A percentile compares a stretch with the other conserved stretches of the same genome.
phyloP scores from a whole-genome alignment of 2,329 filamentous ascomycete species.

The Sarocladium kiliense region DNA sequence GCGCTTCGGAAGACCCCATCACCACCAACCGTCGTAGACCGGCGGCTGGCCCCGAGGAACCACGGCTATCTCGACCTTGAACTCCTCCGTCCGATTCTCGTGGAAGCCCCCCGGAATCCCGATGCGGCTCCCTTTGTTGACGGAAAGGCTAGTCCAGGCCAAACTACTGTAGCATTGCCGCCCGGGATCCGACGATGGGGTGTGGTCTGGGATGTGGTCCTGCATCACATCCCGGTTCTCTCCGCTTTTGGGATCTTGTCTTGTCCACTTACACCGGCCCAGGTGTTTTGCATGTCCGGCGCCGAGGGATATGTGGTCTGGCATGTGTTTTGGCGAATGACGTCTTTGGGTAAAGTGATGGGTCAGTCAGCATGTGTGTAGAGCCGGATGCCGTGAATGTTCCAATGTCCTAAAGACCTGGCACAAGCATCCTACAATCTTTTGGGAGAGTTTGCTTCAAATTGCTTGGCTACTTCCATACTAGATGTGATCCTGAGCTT shows the following conservation, averaged over 20 bases:
- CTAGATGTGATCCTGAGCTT: too few species aligned
- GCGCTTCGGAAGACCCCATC: not conserved
- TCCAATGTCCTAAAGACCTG: too few species aligned
- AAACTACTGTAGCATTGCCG: not conserved
- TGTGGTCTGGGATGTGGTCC: not conserved
- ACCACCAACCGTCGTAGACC: not conserved
- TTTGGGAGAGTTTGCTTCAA: too few species aligned
- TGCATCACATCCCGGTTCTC: not conserved
- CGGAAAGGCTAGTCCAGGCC: not conserved
- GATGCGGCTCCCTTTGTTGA: not conserved
- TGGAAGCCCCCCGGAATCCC: not conserved
- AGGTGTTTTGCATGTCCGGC: not conserved
- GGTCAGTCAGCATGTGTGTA: too few species aligned
- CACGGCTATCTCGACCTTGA: not conserved
- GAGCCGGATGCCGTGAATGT: too few species aligned
- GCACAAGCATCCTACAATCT: too few species aligned
- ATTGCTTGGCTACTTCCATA: too few species aligned
- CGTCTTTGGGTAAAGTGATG: not conserved
- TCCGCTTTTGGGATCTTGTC: not conserved
- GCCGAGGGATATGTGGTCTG: not conserved
- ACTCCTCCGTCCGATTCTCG: constrained; percentile 4
- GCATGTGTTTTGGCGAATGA: not conserved
- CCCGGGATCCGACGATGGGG: constrained; percentile 3
- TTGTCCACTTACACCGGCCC: not conserved
- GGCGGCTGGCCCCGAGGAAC: constrained; percentile 1